Conservation (phyloP, 495 filamentous ascomycete genomes). For the Gamarada debralockiae region DNA sequence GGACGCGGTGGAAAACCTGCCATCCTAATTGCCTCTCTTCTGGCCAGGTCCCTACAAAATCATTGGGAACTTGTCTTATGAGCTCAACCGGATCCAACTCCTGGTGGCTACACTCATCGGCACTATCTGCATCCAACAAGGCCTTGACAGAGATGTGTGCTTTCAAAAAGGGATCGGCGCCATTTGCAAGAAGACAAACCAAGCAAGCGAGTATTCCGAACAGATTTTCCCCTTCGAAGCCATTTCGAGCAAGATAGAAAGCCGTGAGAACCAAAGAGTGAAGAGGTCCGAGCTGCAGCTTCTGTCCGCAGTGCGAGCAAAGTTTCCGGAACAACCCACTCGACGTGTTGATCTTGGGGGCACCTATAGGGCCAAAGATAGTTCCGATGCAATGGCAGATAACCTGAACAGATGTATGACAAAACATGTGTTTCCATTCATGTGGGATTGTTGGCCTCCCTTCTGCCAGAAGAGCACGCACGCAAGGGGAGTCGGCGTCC, state of each 20-base stretch:
- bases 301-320: slow-evolving; percentile 29
- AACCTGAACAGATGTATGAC: slow-evolving; percentile 36
- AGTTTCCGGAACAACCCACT: slow-evolving; percentile 34
- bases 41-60: slow-evolving; percentile 10
- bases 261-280: slow-evolving; percentile 33
- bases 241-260: slow-evolving; percentile 29
- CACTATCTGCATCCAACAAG: slow-evolving; percentile 4
- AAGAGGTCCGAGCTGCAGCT: slow-evolving; percentile 32
- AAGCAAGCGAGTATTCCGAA: slow-evolving; percentile 38
- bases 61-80: slow-evolving; percentile 7
- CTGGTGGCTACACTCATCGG: slow-evolving; percentile 2
- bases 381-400: slow-evolving; percentile 32
- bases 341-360: slow-evolving; percentile 26
- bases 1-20: slow-evolving; percentile 11
- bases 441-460: slow-evolving; percentile 24
- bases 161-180: slow-evolving; percentile 16
- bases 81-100: slow-evolving; percentile 8
- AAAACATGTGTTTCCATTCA: slow-evolving; percentile 40
- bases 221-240: slow-evolving; percentile 31
- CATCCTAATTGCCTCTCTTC: slow-evolving; percentile 9
- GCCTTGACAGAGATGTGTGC: slow-evolving; percentile 18
- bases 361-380: slow-evolving; percentile 21
- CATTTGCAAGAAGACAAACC: slow-evolving; percentile 31
- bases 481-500: slow-evolving; percentile 35
- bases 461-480: slow-evolving; percentile 14